A percentile compares a stretch with the other conserved stretches of the same genome.
Conservation (phyloP, 1,139 yeast genomes). For the Diutina sp. region DNA sequence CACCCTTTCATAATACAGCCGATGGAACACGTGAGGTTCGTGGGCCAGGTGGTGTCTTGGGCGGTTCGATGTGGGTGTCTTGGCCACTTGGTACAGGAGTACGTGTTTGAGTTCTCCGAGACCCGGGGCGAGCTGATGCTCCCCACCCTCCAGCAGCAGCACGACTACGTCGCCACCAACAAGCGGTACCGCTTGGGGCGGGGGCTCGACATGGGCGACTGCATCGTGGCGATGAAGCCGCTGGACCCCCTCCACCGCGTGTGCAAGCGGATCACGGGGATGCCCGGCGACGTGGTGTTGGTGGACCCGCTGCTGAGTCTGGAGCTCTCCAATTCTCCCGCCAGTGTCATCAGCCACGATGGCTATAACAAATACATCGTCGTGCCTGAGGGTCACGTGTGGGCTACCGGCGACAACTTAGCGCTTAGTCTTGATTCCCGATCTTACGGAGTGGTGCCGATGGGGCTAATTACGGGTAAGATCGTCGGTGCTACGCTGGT, state of each 20-base stretch:
- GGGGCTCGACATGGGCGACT: slow-evolving; percentile 63
- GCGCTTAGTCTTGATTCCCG: slow-evolving; percentile 86
- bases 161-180: slow-evolving; percentile 73
- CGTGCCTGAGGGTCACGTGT: slow-evolving; percentile 85
- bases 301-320: slow-evolving; percentile 68
- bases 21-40: slow-evolving; percentile 16
- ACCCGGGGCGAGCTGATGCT: slow-evolving; percentile 93
- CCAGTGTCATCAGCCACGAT: slow-evolving; percentile 20
- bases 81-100: slow-evolving; percentile 53
- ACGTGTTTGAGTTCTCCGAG: slow-evolving; percentile 64
- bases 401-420: slow-evolving; percentile 94
- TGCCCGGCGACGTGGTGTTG: slow-evolving; percentile 83
- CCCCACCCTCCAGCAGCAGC: slow-evolving; percentile 65
- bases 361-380: slow-evolving; percentile 47
- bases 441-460: slow-evolving; percentile 76
- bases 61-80: slow-evolving; percentile 53
- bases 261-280: slow-evolving; percentile 86
- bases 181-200: slow-evolving; percentile 50
- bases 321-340: slow-evolving; percentile 27
- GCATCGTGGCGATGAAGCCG: slow-evolving; percentile 82
- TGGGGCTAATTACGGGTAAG: slow-evolving; percentile 80
- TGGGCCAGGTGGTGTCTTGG: slow-evolving; percentile 27
- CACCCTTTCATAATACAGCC: background rate
- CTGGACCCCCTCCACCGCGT: slow-evolving; percentile 79
- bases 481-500: slow-evolving; percentile 55